Conservation (phyloP, 805 yeast species). For the Sugiyamaella lignohabitans region DNA sequence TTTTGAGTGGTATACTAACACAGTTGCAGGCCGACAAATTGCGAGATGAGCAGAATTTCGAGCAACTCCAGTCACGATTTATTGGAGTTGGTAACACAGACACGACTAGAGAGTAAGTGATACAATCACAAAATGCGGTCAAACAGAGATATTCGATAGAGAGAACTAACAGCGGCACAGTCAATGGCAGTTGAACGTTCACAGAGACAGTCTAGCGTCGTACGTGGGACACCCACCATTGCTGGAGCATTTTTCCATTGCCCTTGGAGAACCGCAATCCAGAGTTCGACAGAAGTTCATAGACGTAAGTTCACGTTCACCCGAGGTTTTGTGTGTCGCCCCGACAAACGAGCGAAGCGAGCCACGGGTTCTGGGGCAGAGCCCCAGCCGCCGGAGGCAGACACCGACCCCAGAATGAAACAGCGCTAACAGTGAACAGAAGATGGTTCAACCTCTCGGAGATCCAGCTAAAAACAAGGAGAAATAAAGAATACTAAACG, state of each 20-base stretch:
- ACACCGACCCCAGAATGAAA: no score
- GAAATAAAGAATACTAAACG: no score
- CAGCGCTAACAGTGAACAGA: no score
- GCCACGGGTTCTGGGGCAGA: no score
- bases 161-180: constrained; percentile 2
- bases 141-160: background rate
- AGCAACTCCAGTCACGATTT: constrained; percentile 52
- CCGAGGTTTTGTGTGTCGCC: background rate
- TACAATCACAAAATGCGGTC: background rate
- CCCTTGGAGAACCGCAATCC: constrained; percentile 40
- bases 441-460: no score
- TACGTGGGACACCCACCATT: constrained; percentile 53
- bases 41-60: constrained; percentile 52
- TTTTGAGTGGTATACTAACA: no score
- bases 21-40: constrained; percentile 40
- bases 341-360: no score
- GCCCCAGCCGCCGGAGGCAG: no score
- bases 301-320: constrained; percentile 28
- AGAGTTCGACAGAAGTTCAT: constrained; percentile 22
- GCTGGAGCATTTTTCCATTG: constrained; percentile 48
- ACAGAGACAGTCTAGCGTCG: constrained; percentile 59
- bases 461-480: no score
- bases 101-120: constrained; percentile 46
- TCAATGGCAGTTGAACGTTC: constrained; percentile 59
- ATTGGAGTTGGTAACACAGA: constrained; percentile 72